Conservation (phyloP, 2,329 filamentous ascomycete genomes). For the Beauveria asiatica region DNA sequence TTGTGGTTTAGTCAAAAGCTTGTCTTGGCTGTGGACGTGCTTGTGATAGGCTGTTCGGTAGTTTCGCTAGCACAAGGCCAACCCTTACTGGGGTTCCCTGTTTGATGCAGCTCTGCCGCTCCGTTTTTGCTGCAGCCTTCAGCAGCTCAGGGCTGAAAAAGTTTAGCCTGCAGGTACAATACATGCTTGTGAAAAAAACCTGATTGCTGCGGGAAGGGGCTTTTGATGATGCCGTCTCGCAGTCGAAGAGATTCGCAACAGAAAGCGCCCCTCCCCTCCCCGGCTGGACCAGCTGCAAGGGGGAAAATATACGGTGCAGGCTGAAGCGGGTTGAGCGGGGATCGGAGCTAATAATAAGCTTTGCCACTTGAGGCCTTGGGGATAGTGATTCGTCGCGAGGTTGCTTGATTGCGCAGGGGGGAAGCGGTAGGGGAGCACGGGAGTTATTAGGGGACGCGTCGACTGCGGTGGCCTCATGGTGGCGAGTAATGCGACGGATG, state of each 20-base stretch:
- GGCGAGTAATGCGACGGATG: constrained; percentile 1
- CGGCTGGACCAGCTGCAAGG: not conserved
- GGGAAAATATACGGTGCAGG: not conserved
- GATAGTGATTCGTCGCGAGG: not conserved
- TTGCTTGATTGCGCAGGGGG: not conserved
- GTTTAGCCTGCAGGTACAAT: too few species aligned
- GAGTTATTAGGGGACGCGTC: not conserved
- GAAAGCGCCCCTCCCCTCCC: not conserved
- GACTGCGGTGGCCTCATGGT: not conserved
- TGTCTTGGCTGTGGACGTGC: not conserved
- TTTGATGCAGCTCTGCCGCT: not conserved
- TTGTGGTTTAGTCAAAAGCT: not conserved
- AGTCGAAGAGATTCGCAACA: not conserved
- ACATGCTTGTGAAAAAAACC: not conserved
- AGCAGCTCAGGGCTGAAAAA: not conserved
- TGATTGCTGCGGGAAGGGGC: not conserved
- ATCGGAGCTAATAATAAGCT: not conserved
- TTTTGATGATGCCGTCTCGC: not conserved
- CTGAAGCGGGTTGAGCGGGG: not conserved
- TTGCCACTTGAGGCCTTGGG: not conserved
- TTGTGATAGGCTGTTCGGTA: not conserved
- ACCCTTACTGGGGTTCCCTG: not conserved
- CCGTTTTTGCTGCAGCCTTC: not conserved
- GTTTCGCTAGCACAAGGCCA: not conserved
- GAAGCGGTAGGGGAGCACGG: not conserved